Conservation (phyloP, 2,329 filamentous ascomycete genomes). For the Colletotrichum abscissum region DNA sequence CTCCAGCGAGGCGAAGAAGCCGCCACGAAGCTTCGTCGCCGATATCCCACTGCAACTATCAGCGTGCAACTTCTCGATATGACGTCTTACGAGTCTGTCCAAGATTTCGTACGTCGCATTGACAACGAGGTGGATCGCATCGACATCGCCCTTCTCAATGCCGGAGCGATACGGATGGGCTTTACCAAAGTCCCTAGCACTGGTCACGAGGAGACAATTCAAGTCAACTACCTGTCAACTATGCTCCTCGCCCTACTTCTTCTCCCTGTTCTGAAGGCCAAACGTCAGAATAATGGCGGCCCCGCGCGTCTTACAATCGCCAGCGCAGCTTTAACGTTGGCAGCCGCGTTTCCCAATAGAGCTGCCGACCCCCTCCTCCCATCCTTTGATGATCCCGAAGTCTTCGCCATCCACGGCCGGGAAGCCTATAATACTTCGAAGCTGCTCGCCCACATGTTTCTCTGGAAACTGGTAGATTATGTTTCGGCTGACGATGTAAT, state of each 20-base stretch:
- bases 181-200: conserved; percentile 41
- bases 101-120: conserved; percentile 52
- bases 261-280: conserved; percentile 46
- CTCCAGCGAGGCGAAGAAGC: conserved; percentile 54
- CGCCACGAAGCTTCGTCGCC: conserved; percentile 43
- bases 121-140: conserved; percentile 48
- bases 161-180: conserved; percentile 46
- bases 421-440: conserved; percentile 43
- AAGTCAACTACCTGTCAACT: conserved; percentile 53
- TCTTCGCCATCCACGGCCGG: conserved; percentile 31
- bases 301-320: conserved; percentile 45
- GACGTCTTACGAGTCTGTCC: conserved; percentile 56
- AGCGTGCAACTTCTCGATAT: conserved; percentile 64
- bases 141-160: conserved; percentile 59
- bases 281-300: conserved; percentile 29
- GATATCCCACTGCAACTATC: conserved; percentile 47
- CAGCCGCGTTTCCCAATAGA: conserved; percentile 39
- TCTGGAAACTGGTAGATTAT: conserved; percentile 48
- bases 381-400: conserved; percentile 43
- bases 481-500: conserved; percentile 52
- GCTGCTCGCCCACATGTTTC: conserved; percentile 47
- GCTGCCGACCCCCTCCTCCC: conserved; percentile 38
- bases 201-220: conserved; percentile 53
- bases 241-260: conserved; percentile 47
- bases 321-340: conserved; percentile 41